These are phyloP conservation scores for Lagerstroemia speciosa DNA, from an alignment of 345 rosid species.

Conservation along the genomic window DNA sequence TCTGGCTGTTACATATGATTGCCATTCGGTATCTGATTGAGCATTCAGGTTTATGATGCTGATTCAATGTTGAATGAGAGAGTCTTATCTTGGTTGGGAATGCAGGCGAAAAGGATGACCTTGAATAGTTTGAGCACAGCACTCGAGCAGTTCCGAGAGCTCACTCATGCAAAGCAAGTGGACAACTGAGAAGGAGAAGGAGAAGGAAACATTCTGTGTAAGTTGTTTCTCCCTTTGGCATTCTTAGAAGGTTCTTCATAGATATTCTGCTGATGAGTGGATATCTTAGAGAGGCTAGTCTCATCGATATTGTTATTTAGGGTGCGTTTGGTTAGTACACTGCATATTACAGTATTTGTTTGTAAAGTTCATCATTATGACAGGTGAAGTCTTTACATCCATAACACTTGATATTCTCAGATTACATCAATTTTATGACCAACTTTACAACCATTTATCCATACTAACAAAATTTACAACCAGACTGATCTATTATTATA, in stretches of 20 bases:
- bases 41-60: not conserved
- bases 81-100: not conserved
- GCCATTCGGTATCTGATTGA: not conserved
- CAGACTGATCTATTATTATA: no score
- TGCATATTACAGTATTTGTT: no score
- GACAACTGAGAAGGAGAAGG: not conserved
- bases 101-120: slow-evolving; percentile 85
- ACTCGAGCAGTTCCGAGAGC: slow-evolving; percentile 64
- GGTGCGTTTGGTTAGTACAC: no score
- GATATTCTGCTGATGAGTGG: not conserved
- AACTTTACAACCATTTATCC: no score
- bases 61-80: slow-evolving; percentile 1
- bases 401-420: no score
- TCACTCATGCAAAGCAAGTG: slow-evolving; percentile 41
- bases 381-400: no score
- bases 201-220: not conserved
- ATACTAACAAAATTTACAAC: no score
- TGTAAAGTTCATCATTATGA: no score
- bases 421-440: no score
- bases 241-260: not conserved
- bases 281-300: not conserved
- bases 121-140: slow-evolving; percentile 54
- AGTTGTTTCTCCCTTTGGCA: not conserved
- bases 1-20: not conserved
- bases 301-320: not conserved